Conservation (phyloP, 345 rosid genomes). For the Stellera chamaejasme region DNA sequence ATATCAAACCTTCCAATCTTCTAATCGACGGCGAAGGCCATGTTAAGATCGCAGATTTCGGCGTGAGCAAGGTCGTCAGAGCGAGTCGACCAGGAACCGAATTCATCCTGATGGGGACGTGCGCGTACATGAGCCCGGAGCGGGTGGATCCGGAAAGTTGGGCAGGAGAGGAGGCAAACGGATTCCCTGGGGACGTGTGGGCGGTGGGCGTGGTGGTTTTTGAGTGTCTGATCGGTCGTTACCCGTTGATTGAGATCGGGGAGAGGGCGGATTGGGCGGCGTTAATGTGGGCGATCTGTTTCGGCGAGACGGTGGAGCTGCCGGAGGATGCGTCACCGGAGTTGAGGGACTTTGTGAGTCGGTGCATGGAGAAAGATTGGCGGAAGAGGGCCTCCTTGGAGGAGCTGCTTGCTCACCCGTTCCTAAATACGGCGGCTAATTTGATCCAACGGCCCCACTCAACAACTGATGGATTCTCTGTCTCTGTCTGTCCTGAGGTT, state of each 20-base stretch:
- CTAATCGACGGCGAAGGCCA: constrained; percentile 39
- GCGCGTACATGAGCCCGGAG: constrained; percentile 73
- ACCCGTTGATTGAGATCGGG: constrained; percentile 42
- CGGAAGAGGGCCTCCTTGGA: constrained; percentile 43
- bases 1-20: constrained; percentile 64
- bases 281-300: constrained; percentile 47
- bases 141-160: constrained; percentile 49
- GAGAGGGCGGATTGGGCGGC: constrained; percentile 60
- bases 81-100: constrained; percentile 4
- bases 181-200: constrained; percentile 58
- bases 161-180: constrained; percentile 30
- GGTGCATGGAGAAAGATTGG: constrained; percentile 66
- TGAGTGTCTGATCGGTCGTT: constrained; percentile 51
- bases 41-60: constrained; percentile 63
- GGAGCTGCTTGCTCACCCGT: constrained; percentile 54
- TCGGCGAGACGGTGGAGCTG: constrained; percentile 32
- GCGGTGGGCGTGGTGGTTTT: constrained; percentile 53
- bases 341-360: constrained; percentile 31
- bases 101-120: constrained; percentile 36
- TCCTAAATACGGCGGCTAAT: constrained; percentile 14
- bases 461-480: background rate
- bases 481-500: no score
- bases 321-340: constrained; percentile 40
- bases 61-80: constrained; percentile 41
- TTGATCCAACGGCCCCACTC: background rate